Evolutionary conservation across 805 yeast species (phyloP), one percentile per base, ranked within the genome.

Genomic region (Candida pseudoglaebosa): DNA sequence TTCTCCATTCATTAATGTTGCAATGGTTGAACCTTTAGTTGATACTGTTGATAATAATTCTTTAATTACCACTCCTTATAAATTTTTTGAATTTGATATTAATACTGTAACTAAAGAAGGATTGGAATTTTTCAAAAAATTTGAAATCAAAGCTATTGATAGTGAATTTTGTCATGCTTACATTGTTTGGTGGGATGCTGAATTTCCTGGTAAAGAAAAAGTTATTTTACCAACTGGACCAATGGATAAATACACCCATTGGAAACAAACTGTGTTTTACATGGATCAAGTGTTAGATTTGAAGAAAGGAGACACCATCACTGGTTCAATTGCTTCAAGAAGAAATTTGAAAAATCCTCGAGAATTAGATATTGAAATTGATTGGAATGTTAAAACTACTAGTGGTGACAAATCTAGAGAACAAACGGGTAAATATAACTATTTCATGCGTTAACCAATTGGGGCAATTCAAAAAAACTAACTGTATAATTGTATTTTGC

Each of bases 221-320:
- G 82, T 91, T 42, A 69, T 67, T 22, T 90, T 93, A 59, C 82
- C 93, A 15, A 95, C 99, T 10, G 98, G 98, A 17, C 96, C 99
- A 24, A 89, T 84, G 65, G 82, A 89, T 34, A 78, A 80, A 50
- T 89, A 90, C 72, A 93, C 99, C 12, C 99, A 93, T 69, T 93
- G 99, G 99, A 95, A 93, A 63, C 99, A 93, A 69, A 85, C 96
- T 14, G 95, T 93, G 1, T 89, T 95, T 66, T 95, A 93, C 63
- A 73, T 91, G 55, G 80, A 76, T 50, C 85, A 87, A 53, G 95
- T 86, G 20, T 64, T 91, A 47, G 85, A 80, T 54, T 66, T 84
- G 45, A 81, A 82, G 56, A 70, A 71, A 49, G 96, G 91, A 41
- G 99, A 93, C 53, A 55, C 60, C 29, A 70, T 95, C 48, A 73